phyloP scores from a whole-genome alignment of 73 alveolate genomes.

The Paramecium biaurelia region DNA sequence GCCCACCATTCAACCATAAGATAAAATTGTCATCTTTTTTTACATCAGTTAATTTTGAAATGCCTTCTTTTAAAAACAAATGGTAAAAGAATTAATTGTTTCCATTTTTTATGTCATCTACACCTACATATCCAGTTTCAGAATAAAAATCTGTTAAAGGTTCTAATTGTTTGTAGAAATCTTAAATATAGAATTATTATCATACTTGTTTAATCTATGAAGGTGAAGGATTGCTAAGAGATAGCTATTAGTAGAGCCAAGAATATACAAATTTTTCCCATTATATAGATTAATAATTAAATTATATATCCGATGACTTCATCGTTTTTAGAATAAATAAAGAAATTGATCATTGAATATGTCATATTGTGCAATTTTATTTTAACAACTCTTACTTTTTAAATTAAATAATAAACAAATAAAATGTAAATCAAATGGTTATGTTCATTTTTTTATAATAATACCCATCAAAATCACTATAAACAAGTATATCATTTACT shows the following conservation, averaged over 20 bases:
- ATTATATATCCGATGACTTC: neutral
- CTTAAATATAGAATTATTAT: neutral
- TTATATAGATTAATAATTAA: neutral
- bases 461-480: neutral
- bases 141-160: neutral
- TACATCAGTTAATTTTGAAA: neutral
- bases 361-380: neutral
- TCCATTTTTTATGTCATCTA: neutral
- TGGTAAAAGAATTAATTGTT: neutral
- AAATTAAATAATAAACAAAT: neutral
- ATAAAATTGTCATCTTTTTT: neutral
- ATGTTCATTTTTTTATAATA: neutral
- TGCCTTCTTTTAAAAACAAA: neutral
- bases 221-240: neutral
- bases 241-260: neutral
- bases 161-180: neutral
- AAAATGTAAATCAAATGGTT: neutral
- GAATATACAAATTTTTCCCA: neutral
- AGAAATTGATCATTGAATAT: neutral
- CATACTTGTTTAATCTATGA: slow-evolving; percentile 4
- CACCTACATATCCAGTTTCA: slow-evolving; percentile 27
- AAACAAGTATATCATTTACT: neutral
- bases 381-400: neutral
- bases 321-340: neutral
- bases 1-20: slow-evolving; percentile 41